Base-by-base conservation (phyloP, 2,329 filamentous ascomycete genomes). In the Fusarium torulosum region DNA sequence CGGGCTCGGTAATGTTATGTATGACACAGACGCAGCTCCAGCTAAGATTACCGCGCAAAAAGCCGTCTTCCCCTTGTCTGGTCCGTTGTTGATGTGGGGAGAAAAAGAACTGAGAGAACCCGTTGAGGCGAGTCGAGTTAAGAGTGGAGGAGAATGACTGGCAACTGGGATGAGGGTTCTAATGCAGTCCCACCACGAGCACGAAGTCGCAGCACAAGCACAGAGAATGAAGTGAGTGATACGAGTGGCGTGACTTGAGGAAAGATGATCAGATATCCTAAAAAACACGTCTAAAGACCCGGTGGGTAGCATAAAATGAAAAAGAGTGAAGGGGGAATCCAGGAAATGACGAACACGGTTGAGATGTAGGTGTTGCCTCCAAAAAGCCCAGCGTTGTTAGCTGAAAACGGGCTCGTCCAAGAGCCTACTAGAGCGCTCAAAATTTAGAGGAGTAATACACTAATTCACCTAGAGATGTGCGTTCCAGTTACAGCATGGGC, bases 21-120 rank as follows among this genome's bases (percentile, higher is more conserved):
- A 66, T 62, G 42, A 53, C 65, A 65, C 59, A 68, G 65, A 53
- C 53, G 65, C 45, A 63, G 52, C 31, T 37, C 54, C 47, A 72
- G 63, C 55, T 69, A 61, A 71, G 66, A 73, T 69, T 73, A 64
- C 70, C 60, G 54, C 57, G 51, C 63, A 63, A 66, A 60, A 55
- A 46, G 40, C 50, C 66, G 59, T 53, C 41, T 69, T 58, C 37
- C 29, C 49, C 38, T 53, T 67, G 63, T 38, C 33, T 47, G 37
- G 54, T 44, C 41, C 55, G 43, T 49, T 52, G 66, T 64, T 50
- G 54, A 53, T 53, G 71, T 60, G 70, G 57, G 59, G 63, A 69
- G 62, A 55, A 60, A 53, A 55, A 49, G 63, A 67, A 64, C 42
- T 47, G 59, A 53, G 61, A 56, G 60, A 50, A 57, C 45, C 58